Evolutionary conservation across 1,284 basidiomycete genomes (phyloP), one percentile per base, ranked within the genome.

Genomic region (Boletus subluridellus): DNA sequence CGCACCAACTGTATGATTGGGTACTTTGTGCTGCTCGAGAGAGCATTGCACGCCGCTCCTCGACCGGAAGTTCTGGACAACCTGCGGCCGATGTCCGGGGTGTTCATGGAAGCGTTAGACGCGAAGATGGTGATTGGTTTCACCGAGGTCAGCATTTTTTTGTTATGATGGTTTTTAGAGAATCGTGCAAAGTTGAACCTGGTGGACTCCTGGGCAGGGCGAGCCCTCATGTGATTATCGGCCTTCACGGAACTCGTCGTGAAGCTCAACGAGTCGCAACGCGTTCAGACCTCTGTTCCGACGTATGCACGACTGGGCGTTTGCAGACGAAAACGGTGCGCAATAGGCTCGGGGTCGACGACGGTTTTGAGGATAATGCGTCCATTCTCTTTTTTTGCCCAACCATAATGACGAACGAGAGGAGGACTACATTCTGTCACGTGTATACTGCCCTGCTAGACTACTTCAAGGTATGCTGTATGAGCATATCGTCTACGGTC

Each of bases 261-360:
- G 62, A 98, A 98, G 75, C 81, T 99, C 53, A 98, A 96, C 68
- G 97, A 99, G 21, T 21, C 21, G 21, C 69, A 84, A 87, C 0
- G 83, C 90, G 0, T 98, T 99, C 86, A 86, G 87, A 65, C 96
- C 96, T 2, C 77, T 98, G 21, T 97, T 98, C 80, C 85, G 95
- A 60, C 87, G 89, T 61, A 76, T 95, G 63, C 95, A 93, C 69
- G 96, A 99, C 73, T 99, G 97, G 96, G 94, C 94, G 0, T 95
- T 95, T 63, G 80, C 78, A 2, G 78, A 80, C 55, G 79, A 80
- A 44, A 71, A 74, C 39, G 76, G 85, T 87, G 70, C 58, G 80
- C 72, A 12, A 42, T n/a, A 11, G 9, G 46, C 34, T 34, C 15
- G 37, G 21, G 1, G 39, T 24, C 10, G 34, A 28, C 5, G 24